Evolutionary conservation across 2,329 filamentous ascomycete species (phyloP).

Genomic region (Colletotrichum melonis): DNA sequence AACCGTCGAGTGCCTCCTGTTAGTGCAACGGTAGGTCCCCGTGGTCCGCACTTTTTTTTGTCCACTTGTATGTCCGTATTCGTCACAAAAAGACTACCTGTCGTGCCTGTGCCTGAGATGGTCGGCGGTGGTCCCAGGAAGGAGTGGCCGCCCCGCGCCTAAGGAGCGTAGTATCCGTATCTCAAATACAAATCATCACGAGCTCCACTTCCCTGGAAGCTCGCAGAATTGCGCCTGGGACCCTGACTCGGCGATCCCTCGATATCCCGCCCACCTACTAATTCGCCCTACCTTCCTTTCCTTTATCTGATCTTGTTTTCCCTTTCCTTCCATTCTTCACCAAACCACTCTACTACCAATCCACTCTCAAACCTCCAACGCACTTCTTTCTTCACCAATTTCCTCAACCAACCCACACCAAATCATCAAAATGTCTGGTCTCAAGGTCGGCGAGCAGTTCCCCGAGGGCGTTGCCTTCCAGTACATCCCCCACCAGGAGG

Average conservation of each 20-base stretch:
- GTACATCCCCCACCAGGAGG: constrained; percentile 82
- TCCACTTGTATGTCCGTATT: constrained; percentile 3
- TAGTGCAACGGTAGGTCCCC: not conserved
- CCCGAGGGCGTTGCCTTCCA: constrained; percentile 84
- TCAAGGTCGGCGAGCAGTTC: constrained; percentile 87
- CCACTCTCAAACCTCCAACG: not conserved
- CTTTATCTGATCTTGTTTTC: not conserved
- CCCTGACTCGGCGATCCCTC: constrained; percentile 30
- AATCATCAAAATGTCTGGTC: constrained; percentile 63
- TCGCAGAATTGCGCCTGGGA: constrained; percentile 32
- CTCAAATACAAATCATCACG: constrained; percentile 34
- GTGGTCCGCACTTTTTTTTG: not conserved
- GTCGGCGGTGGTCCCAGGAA: constrained; percentile 8
- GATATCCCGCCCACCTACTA: constrained; percentile 25
- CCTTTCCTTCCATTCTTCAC: not conserved
- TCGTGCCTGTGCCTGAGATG: too few species aligned
- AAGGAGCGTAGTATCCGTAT: constrained; percentile 3
- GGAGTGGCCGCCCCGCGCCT: constrained; percentile 28
- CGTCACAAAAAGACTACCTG: constrained; percentile 1
- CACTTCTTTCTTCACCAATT: constrained; percentile 17
- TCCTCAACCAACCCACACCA: not conserved
- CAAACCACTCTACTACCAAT: not conserved
- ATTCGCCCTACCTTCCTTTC: constrained; percentile 8
- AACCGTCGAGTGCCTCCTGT: not conserved
- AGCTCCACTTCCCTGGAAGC: constrained; percentile 33